Evolutionary conservation across 2,329 filamentous ascomycete genomes (phyloP).

Genomic region (Fusarium solani-melongenae): DNA sequence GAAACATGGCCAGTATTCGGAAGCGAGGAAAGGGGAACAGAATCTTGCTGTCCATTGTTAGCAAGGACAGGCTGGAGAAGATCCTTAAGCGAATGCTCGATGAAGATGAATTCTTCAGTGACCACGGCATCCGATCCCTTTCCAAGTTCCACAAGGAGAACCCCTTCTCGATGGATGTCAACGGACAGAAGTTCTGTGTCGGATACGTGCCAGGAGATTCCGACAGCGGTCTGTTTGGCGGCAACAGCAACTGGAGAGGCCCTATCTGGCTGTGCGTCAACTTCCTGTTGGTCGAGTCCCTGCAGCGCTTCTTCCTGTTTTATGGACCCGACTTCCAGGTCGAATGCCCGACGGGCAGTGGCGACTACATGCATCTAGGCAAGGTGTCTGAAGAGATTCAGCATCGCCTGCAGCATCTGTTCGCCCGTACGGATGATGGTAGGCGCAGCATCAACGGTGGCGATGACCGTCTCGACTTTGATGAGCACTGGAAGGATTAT

Average conservation of each 20-base stretch:
- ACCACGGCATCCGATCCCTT: constrained; percentile 90
- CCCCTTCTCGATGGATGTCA: constrained; percentile 95
- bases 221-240: constrained; percentile 92
- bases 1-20: constrained; percentile 93
- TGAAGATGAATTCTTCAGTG: constrained; percentile 90
- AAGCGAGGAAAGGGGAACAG: constrained; percentile 91
- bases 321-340: constrained; percentile 90
- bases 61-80: constrained; percentile 89
- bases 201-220: constrained; percentile 95
- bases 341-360: constrained; percentile 93
- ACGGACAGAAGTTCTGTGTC: constrained; percentile 88
- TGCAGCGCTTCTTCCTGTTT: constrained; percentile 97
- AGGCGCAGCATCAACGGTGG: constrained; percentile 89
- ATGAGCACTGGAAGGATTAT: constrained; percentile 85
- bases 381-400: constrained; percentile 96
- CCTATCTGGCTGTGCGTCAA: constrained; percentile 98
- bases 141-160: constrained; percentile 92
- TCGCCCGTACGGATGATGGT: constrained; percentile 85
- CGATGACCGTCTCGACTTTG: constrained; percentile 87
- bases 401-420: constrained; percentile 92
- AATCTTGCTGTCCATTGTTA: constrained; percentile 88
- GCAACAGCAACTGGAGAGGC: constrained; percentile 97
- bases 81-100: constrained; percentile 94
- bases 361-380: constrained; percentile 94
- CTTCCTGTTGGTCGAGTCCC: constrained; percentile 90